phyloP scores from a whole-genome alignment of 1,139 yeast species.

The Blastobotrys capitulatus region DNA sequence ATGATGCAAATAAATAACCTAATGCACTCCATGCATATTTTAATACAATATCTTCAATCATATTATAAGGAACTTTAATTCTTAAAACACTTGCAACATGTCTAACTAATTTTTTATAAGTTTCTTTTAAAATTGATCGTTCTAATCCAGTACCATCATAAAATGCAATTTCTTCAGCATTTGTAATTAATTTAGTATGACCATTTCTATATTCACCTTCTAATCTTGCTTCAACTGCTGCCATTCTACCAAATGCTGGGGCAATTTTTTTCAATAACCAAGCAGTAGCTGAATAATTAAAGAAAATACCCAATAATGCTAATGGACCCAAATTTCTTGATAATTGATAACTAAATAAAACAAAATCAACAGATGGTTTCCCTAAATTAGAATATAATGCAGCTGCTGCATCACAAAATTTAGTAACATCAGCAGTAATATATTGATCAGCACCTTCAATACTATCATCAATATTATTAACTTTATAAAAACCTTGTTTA shows the following conservation, averaged over 20 bases:
- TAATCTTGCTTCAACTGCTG: slow-evolving; percentile 62
- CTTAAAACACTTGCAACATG: slow-evolving; percentile 41
- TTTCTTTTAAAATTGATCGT: slow-evolving; percentile 55
- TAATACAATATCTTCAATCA: slow-evolving; percentile 79
- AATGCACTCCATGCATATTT: slow-evolving; percentile 94
- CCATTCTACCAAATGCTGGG: slow-evolving; percentile 79
- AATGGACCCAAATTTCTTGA: slow-evolving; percentile 81
- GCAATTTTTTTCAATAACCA: slow-evolving; percentile 65
- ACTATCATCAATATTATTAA: slow-evolving; percentile 39
- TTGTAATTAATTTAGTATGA: slow-evolving; percentile 77
- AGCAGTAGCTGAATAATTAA: slow-evolving; percentile 79
- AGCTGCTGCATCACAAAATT: slow-evolving; percentile 78
- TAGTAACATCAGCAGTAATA: slow-evolving; percentile 77
- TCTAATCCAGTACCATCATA: slow-evolving; percentile 88
- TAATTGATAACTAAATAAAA: slow-evolving; percentile 81
- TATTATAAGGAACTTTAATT: slow-evolving; percentile 53
- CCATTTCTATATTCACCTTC: slow-evolving; percentile 90
- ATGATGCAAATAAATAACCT: slow-evolving; percentile 84
- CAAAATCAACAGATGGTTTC: slow-evolving; percentile 81
- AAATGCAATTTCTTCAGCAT: slow-evolving; percentile 91
- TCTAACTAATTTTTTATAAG: slow-evolving; percentile 55
- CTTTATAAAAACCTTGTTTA: slow-evolving; percentile 76
- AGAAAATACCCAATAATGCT: slow-evolving; percentile 75
- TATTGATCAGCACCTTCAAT: slow-evolving; percentile 60
- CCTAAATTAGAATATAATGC: slow-evolving; percentile 85